Evolutionary conservation across 2,329 filamentous ascomycete genomes (phyloP).

Genomic region (Cladosporium sphaerospermum): DNA sequence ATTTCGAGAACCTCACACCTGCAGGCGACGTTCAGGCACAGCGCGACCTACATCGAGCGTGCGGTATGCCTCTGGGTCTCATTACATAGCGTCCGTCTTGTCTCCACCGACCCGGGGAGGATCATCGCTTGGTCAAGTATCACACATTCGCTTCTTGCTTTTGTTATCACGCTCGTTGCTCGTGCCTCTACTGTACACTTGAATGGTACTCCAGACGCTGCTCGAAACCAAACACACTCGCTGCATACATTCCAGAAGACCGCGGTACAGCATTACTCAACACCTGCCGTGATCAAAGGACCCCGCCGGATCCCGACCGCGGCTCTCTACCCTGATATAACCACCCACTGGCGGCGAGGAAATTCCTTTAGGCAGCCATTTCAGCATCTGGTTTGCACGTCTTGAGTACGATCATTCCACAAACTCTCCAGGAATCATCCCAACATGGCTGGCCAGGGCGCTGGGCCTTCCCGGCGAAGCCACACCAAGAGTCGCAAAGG

Average conservation of each 20-base stretch:
- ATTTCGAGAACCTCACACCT: slow-evolving; percentile 13
- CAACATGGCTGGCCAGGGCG: slow-evolving; percentile 83
- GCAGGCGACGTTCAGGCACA: slow-evolving; percentile 7
- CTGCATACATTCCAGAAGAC: too few species aligned
- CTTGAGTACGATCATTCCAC: background rate
- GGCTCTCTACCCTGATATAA: too few species aligned
- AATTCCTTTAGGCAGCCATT: too few species aligned
- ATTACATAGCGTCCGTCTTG: slow-evolving; percentile 11
- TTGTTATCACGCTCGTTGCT: slow-evolving; percentile 7
- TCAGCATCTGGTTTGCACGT: too few species aligned
- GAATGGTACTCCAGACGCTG: too few species aligned
- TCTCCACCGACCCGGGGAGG: slow-evolving; percentile 8
- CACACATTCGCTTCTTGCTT: slow-evolving; percentile 10
- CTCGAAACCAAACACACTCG: too few species aligned
- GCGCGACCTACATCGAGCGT: slow-evolving; percentile 10
- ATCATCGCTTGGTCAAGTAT: slow-evolving; percentile 12
- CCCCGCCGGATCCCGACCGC: background rate
- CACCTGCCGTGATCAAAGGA: background rate
- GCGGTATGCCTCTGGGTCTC: slow-evolving; percentile 11
- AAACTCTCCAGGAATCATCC: background rate
- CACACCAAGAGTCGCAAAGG: slow-evolving; percentile 99
- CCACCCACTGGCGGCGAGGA: too few species aligned
- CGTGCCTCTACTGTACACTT: background rate
- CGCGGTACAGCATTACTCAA: too few species aligned
- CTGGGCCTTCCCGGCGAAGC: slow-evolving; percentile 82